Conservation (phyloP, 805 yeast species). For the Candida cerambycidarum region DNA sequence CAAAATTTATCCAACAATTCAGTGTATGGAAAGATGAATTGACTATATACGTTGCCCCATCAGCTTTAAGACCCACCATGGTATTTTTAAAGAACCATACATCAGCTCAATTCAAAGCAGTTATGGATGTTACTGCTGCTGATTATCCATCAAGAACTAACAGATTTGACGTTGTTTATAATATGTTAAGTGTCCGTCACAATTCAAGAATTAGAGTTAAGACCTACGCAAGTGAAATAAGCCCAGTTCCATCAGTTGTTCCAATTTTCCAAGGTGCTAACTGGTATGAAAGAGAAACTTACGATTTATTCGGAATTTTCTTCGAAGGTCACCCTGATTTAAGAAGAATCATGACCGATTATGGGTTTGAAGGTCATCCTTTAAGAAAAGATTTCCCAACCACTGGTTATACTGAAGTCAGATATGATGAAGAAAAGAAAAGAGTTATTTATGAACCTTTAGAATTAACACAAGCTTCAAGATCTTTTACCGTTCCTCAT, state of each 20-base stretch:
- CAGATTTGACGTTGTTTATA: constrained; percentile 86
- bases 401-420: constrained; percentile 86
- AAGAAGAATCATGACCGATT: constrained; percentile 87
- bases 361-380: constrained; percentile 92
- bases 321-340: constrained; percentile 89
- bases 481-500: constrained; percentile 85
- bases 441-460: constrained; percentile 87
- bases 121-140: constrained; percentile 81
- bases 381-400: constrained; percentile 91
- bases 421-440: constrained; percentile 89
- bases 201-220: constrained; percentile 86
- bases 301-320: constrained; percentile 83
- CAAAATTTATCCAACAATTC: constrained; percentile 79
- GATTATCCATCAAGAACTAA: constrained; percentile 83
- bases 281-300: constrained; percentile 90
- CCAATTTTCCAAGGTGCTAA: constrained; percentile 75
- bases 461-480: constrained; percentile 89
- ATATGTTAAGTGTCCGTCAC: constrained; percentile 75
- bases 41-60: constrained; percentile 71
- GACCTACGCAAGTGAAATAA: constrained; percentile 81
- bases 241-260: constrained; percentile 79
- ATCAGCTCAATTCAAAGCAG: constrained; percentile 74
- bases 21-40: constrained; percentile 91
- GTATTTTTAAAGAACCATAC: constrained; percentile 75
- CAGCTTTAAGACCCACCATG: constrained; percentile 69